Base-by-base conservation (phyloP, 2,329 filamentous ascomycete genomes). In the Myriosclerotinia scirpicola region DNA sequence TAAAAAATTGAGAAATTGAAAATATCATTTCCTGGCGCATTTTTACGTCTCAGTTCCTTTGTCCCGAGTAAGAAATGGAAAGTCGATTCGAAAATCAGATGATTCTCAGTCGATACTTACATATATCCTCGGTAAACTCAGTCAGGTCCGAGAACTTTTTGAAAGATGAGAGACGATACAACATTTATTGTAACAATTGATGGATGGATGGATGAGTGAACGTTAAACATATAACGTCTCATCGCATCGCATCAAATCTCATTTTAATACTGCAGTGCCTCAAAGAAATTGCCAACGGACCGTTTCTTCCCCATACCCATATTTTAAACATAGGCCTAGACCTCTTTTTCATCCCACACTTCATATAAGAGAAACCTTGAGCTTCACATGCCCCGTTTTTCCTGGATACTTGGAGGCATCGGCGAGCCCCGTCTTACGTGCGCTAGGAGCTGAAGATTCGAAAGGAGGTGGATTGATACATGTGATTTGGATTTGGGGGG, bases 391-490 rank as follows among this genome's bases (percentile, higher is more conserved):
- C 30, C 15, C 5, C 11, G 17, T 17, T 34, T 46, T 44, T 48
- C 44, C 58, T 60, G 58, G 50, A 50, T 15, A 7, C 17, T 17
- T 12, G 5, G 12, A 5, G 5, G 3, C 30, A 26, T 60, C 50
- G 58, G 58, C 58, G 58, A 60, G 38, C n/a, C 34, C 58, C 58
- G 58, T 50, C 58, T 60, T 60, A 60, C 12, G 14, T 17, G 22
- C 20, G 30, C 30, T 34, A 34, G 30, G 5, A 34, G 30, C 2
- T 34, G 30, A 5, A 50, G n/a, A 48, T 20, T 36, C 22, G n/a
- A 26, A 26, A 48, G 48, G 42, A 46, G 40, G 22, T 44, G 54
- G 30, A 34, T 22, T 30, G n/a, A 14, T 22, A 8, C 34, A 34
- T 30, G 42, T 48, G 42, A 50, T 60, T 50, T 26, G 56, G 56